Evolutionary conservation across 495 filamentous ascomycete species (phyloP).

Genomic region (Penicillium maclennaniae): DNA sequence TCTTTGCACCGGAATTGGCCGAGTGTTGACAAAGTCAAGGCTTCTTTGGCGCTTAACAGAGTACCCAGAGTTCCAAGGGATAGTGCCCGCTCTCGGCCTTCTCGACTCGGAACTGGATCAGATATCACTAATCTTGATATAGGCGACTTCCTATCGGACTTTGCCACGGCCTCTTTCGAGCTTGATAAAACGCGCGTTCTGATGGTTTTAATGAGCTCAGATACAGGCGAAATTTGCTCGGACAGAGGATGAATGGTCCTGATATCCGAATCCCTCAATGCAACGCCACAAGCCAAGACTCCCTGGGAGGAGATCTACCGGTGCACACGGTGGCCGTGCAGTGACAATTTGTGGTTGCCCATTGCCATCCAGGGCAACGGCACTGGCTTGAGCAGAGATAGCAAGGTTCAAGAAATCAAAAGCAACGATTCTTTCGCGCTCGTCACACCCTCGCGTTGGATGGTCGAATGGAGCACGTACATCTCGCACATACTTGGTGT

Average conservation of each 20-base stretch:
- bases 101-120: constrained; percentile 42
- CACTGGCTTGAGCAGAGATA: constrained; percentile 56
- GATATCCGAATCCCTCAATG: constrained; percentile 28
- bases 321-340: constrained; percentile 56
- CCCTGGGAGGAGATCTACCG: constrained; percentile 44
- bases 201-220: constrained; percentile 29
- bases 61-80: constrained; percentile 24
- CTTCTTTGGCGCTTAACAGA: constrained; percentile 36
- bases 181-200: constrained; percentile 23
- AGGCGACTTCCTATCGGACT: constrained; percentile 7
- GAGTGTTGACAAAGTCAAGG: constrained; percentile 42
- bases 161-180: constrained; percentile 7
- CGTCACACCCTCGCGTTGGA: constrained; percentile 38
- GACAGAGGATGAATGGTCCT: constrained; percentile 31
- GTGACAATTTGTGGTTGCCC: constrained; percentile 62
- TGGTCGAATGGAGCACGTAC: constrained; percentile 44
- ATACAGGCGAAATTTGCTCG: constrained; percentile 27
- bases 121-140: constrained; percentile 2
- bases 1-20: constrained; percentile 56
- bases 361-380: constrained; percentile 64
- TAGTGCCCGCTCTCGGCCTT: constrained; percentile 37
- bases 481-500: constrained; percentile 48
- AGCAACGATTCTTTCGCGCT: constrained; percentile 67
- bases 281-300: constrained; percentile 33
- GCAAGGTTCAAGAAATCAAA: constrained; percentile 81